phyloP scores from a whole-genome alignment of 176 grass and related monocot genomes.

The Eleusine indica region DNA sequence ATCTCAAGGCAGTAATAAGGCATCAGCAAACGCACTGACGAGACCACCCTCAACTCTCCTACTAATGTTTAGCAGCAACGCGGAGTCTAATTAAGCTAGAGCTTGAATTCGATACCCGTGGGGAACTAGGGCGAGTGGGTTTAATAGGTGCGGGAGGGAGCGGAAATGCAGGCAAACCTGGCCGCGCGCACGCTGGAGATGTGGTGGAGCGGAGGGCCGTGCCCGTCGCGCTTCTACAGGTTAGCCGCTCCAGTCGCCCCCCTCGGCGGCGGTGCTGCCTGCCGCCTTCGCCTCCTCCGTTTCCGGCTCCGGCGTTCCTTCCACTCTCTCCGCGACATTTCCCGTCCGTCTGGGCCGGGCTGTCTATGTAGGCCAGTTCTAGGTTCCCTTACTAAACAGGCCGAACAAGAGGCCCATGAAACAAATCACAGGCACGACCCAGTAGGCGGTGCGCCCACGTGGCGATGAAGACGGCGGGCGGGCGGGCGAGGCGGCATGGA shows the following conservation, averaged over 20 bases:
- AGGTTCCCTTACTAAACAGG: not conserved
- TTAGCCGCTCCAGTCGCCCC: not conserved
- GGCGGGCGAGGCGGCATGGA: not conserved
- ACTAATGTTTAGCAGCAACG: not conserved
- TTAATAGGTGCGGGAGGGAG: not conserved
- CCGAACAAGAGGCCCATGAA: not conserved
- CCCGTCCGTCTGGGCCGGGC: not conserved
- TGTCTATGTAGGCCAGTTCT: not conserved
- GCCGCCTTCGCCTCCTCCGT: not conserved
- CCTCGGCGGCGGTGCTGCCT: not conserved
- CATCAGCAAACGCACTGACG: not conserved
- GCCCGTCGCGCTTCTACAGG: not conserved
- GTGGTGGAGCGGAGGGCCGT: not conserved
- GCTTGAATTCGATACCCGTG: not conserved
- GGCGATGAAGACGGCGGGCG: not conserved
- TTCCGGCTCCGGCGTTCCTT: not conserved
- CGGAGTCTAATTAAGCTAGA: not conserved
- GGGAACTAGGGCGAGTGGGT: not conserved
- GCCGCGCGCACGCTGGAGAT: not conserved
- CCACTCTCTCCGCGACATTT: not conserved
- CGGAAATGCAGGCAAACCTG: constrained; percentile 23
- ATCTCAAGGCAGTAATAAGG: not conserved
- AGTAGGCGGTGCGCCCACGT: not conserved
- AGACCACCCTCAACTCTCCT: not conserved
- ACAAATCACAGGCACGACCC: not conserved